Evolutionary conservation across 2,329 filamentous ascomycete genomes (phyloP).

Genomic region (Penicillium digitatum): DNA sequence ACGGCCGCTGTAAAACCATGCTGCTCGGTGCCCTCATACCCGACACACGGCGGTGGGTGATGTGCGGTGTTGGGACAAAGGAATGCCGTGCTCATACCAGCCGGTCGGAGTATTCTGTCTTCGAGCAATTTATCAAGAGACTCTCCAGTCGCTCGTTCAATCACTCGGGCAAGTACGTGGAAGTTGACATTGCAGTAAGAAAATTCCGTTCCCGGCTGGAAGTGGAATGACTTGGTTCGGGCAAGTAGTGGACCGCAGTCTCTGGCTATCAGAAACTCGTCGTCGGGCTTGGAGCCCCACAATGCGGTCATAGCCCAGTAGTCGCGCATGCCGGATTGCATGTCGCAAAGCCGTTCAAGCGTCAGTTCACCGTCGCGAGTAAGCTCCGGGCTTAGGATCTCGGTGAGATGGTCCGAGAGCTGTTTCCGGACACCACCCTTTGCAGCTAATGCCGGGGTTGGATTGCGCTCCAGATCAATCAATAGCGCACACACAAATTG

Average conservation of each 20-base stretch:
- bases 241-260: constrained; percentile 30
- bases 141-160: constrained; percentile 39
- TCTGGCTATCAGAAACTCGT: constrained; percentile 36
- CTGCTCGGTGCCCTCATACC: constrained; percentile 43
- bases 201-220: constrained; percentile 43
- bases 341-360: constrained; percentile 39
- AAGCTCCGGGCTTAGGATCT: constrained; percentile 27
- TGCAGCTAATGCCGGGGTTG: constrained; percentile 27
- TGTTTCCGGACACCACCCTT: constrained; percentile 30
- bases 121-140: constrained; percentile 36
- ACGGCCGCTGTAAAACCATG: constrained; percentile 36
- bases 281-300: constrained; percentile 43
- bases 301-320: constrained; percentile 47
- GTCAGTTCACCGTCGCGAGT: constrained; percentile 30
- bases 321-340: constrained; percentile 45
- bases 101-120: constrained; percentile 41
- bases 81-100: constrained; percentile 42
- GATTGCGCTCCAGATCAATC: constrained; percentile 34
- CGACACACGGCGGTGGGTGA: constrained; percentile 41
- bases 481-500: constrained; percentile 44
- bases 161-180: constrained; percentile 35
- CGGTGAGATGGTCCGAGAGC: constrained; percentile 27
- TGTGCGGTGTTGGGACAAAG: constrained; percentile 38
- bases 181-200: constrained; percentile 48
- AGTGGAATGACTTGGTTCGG: constrained; percentile 40